Percentiles rank a stretch among this genome's conserved stretches.
These are phyloP conservation scores for Chlamydomonas incerta DNA, from an alignment of 139 green algal species.

Conservation along the genomic window DNA sequence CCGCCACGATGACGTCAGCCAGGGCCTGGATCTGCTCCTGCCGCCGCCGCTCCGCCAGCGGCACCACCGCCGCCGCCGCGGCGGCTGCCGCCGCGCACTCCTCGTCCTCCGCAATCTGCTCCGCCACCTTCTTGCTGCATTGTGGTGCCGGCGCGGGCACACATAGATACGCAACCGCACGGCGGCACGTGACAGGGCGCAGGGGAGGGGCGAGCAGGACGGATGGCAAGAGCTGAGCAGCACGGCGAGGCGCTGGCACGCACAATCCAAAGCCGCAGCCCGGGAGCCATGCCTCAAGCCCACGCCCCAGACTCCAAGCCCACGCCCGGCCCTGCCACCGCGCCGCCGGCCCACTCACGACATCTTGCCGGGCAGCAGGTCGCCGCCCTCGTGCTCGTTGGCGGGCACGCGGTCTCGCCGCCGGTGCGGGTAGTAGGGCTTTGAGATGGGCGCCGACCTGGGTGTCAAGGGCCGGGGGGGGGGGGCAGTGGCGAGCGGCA, in stretches of 20 bases:
- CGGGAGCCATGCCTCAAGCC: no score
- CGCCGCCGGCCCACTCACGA: neutral
- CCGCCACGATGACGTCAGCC: slow-evolving; percentile 23
- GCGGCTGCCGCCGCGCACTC: neutral
- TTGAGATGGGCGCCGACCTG: slow-evolving; percentile 33
- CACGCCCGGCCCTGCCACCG: neutral
- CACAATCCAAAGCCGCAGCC: neutral
- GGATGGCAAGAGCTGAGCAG: no score
- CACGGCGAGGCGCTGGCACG: no score
- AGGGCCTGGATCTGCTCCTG: slow-evolving; percentile 12
- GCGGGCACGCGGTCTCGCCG: neutral
- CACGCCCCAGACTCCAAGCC: neutral
- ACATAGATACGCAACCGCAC: no score
- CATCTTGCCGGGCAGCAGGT: slow-evolving; percentile 1
- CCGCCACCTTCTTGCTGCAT: neutral
- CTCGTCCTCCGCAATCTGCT: slow-evolving; percentile 22
- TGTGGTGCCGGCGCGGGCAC: no score
- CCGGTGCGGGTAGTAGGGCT: slow-evolving; percentile 18
- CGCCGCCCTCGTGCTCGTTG: slow-evolving; percentile 30
- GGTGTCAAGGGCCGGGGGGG: no score
- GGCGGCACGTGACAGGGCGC: no score
- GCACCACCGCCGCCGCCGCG: neutral
- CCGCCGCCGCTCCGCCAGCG: neutral
- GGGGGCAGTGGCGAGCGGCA: no score
- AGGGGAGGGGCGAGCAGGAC: no score